These are phyloP conservation scores for Cystoderma amianthinum DNA, from an alignment of 768 basidiomycete species.

Conservation along the genomic window DNA sequence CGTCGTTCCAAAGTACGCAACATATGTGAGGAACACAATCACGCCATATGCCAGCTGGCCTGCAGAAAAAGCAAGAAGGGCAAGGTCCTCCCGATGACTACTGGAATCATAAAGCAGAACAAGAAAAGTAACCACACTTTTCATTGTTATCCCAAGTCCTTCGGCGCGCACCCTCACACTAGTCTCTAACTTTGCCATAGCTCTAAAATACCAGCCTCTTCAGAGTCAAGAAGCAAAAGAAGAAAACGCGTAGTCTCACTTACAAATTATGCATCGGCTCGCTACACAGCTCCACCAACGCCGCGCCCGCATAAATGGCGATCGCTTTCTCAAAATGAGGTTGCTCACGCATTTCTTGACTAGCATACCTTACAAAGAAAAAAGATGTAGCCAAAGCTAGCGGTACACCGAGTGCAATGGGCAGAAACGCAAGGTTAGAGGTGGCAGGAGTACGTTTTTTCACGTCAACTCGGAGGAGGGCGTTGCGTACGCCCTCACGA, in stretches of 20 bases:
- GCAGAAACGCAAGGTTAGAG: conserved; percentile 53
- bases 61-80: conserved; percentile 77
- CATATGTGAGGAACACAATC: conserved; percentile 51
- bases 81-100: conserved; percentile 30
- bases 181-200: conserved; percentile 62
- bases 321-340: conserved; percentile 60
- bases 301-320: conserved; percentile 64
- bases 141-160: conserved; percentile 70
- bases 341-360: conserved; percentile 49
- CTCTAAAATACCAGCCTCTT: conserved; percentile 27
- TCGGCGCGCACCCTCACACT: conserved; percentile 77
- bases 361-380: conserved; percentile 50
- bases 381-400: conserved; percentile 45
- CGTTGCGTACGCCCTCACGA: conserved; percentile 88
- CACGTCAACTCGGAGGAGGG: conserved; percentile 55
- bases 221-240: not conserved
- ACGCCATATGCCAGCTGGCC: conserved; percentile 78
- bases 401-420: conserved; percentile 62
- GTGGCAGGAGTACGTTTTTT: conserved; percentile 13
- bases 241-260: conserved; percentile 16
- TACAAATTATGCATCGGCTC: conserved; percentile 81
- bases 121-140: conserved; percentile 67
- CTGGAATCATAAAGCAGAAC: conserved; percentile 47
- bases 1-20: conserved; percentile 27
- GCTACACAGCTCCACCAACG: conserved; percentile 68